Evolutionary conservation across 1,284 basidiomycete genomes (phyloP).

Genomic region (Cutaneotrichosporon sp.): DNA sequence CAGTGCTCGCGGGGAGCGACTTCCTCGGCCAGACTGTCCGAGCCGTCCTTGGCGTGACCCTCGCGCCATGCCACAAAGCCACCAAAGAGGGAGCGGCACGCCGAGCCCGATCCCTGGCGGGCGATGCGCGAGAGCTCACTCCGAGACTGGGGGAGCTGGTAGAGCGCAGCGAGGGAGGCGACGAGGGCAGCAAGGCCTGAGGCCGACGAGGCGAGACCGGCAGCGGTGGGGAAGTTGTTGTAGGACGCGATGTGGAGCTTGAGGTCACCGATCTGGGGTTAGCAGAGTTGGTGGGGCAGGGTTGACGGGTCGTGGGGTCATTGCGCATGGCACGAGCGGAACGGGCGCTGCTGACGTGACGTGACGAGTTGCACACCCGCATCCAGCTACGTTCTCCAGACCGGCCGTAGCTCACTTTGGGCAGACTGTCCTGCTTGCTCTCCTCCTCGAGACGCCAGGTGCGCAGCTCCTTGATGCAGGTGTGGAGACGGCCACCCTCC

Average conservation of each 20-base stretch:
- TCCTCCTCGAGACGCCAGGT: slow-evolving; percentile 73
- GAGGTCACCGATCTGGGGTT: slow-evolving; percentile 65
- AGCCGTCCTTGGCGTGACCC: slow-evolving; percentile 67
- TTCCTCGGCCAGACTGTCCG: slow-evolving; percentile 84
- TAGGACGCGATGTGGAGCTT: slow-evolving; percentile 84
- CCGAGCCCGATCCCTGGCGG: slow-evolving; percentile 94
- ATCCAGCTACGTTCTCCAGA: background rate
- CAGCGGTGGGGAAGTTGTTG: slow-evolving; percentile 99
- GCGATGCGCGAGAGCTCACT: slow-evolving; percentile 84
- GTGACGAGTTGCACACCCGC: background rate
- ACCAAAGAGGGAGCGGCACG: slow-evolving; percentile 94
- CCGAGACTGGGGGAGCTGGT: slow-evolving; percentile 69
- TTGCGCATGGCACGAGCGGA: background rate
- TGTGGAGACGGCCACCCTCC: slow-evolving; percentile 70
- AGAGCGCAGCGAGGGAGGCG: slow-evolving; percentile 82
- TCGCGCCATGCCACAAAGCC: slow-evolving; percentile 97
- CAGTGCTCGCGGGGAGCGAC: slow-evolving; percentile 85
- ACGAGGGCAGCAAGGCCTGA: slow-evolving; percentile 96
- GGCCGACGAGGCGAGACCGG: slow-evolving; percentile 94
- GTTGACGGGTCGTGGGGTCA: background rate
- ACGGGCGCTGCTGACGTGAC: background rate
- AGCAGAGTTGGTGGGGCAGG: background rate
- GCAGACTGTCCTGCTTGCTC: slow-evolving; percentile 62
- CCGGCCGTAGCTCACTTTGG: slow-evolving; percentile 60
- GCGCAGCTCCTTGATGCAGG: slow-evolving; percentile 87